phyloP scores from a whole-genome alignment of 345 rosid species.

The Lepidium didymum region DNA sequence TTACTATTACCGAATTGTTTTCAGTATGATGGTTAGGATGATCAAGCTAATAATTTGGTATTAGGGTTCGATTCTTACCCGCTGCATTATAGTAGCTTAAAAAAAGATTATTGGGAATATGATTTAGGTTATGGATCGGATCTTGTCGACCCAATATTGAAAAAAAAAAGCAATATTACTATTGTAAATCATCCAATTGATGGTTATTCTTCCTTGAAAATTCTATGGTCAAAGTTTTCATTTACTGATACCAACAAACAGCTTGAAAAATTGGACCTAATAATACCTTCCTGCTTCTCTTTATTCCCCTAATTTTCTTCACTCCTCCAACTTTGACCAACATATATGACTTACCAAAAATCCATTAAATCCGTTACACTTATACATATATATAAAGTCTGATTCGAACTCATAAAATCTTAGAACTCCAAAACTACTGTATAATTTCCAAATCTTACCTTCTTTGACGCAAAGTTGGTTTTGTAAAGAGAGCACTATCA shows the following conservation, averaged over 20 bases:
- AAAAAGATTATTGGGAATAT: too few relatives aligned
- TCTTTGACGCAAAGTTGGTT: neutral
- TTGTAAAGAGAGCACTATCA: too few relatives aligned
- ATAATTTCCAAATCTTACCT: neutral
- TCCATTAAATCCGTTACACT: neutral
- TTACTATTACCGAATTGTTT: too few relatives aligned
- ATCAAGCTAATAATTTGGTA: too few relatives aligned
- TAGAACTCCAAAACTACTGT: neutral
- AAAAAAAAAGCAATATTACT: too few relatives aligned
- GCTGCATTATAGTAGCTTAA: too few relatives aligned
- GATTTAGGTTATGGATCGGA: too few relatives aligned
- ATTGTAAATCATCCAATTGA: neutral
- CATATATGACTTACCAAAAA: neutral
- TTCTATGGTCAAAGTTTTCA: constrained; percentile 13
- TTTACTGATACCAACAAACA: neutral
- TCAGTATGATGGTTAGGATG: too few relatives aligned
- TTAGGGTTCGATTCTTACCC: too few relatives aligned
- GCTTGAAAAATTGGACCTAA: constrained; percentile 1
- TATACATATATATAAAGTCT: neutral
- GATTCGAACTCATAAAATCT: neutral
- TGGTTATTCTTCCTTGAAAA: neutral
- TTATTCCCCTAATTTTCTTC: neutral
- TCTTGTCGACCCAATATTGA: too few relatives aligned
- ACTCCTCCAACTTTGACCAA: neutral
- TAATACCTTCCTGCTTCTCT: neutral